Base-by-base conservation (phyloP, 1,139 yeast genomes). In the Pneumocystis jirovecii region DNA sequence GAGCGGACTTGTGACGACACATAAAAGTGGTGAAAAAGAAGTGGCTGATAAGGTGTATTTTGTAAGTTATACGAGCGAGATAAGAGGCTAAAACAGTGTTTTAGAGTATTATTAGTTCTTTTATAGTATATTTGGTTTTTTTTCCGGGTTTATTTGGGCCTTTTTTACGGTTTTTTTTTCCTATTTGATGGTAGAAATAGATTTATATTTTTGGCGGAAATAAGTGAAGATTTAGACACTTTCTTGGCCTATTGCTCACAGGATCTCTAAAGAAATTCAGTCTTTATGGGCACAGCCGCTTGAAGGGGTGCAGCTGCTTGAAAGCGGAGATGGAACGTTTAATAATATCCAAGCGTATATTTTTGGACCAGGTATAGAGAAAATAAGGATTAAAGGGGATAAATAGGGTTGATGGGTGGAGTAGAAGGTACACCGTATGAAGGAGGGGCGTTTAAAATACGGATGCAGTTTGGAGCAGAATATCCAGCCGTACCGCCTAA, bases 401-500 rank as follows among this genome's bases (percentile, higher is more conserved):
- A 12, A 12, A 12, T 12, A 34, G 17, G 1, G 19, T 6, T 60
- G 44, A 37, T 60, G 15, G 8, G 7, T 39, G 6, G 10, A 10
- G 15, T 31, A 60, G 61, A 60, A 6, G 45, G 45, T 6, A 60
- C 61, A 21, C 61, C 61, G 3, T 60, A 39, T 60, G 61, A 60
- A 15, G 61, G 61, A 8, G 61, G 61, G 1, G 61, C 61, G 3
- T 60, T 60, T 60, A 60, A 60, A 21, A 25, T 39, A 25, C 44
- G 45, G 5, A 12, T 60, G 12, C 44, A 39, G n/a, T 60, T 39
- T 42, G 40, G 40, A 7, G n/a, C 45, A 2, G 61, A 60, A 25
- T 60, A 60, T 60, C 61, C 61, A 21, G 17, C 61, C 3, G 61
- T 21, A 7, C 61, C 61, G 8, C 61, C 61, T 10, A 60, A 39